Evolutionary conservation across 768 basidiomycete genomes (phyloP), one percentile per base, ranked within the genome.

Genomic region (Crepidotus variabilis): DNA sequence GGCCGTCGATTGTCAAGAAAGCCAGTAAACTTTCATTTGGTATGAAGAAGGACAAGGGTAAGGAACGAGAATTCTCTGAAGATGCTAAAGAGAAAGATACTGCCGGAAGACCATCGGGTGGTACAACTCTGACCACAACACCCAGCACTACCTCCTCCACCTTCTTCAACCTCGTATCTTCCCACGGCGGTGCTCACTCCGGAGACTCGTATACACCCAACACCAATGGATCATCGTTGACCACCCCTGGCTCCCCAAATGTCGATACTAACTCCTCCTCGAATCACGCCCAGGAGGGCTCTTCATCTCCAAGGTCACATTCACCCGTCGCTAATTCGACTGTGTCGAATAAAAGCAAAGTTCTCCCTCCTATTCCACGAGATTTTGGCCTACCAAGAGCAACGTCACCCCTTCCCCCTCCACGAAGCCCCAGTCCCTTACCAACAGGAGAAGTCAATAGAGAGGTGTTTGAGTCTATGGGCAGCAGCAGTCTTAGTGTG

Each of bases 121-220:
- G 75, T 16, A 79, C 78, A 2, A 77, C 75, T 6, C 68, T 89
- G 56, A 82, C 79, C 52, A 73, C 85, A n/a, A 87, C 84, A 3
- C 81, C 85, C 4, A 90, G 87, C 66, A 85, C 85, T 52, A 87
- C 86, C 21, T 91, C 88, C 0, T 92, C 90, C 2, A 91, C 90
- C 2, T 92, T 93, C 75, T 91, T 92, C 77, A 91, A 92, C 64
- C 87, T 90, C 6, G 79, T 85, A 2, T 81, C 85, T 5, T 79
- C 80, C 49, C 75, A 79, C 28, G 74, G 75, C 18, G 70, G 69
- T 16, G 60, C 63, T 47, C 63, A 59, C 6, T 21, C 60, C 3
- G 51, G 53, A 11, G 66, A 69, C 21, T 54, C 47, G 10, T 62
- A 60, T 24, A 33, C 57, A 3, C 63, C 61, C 28, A 54, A 62